Evolutionary conservation across 495 filamentous ascomycete species (phyloP).

Genomic region (Podospora comata): DNA sequence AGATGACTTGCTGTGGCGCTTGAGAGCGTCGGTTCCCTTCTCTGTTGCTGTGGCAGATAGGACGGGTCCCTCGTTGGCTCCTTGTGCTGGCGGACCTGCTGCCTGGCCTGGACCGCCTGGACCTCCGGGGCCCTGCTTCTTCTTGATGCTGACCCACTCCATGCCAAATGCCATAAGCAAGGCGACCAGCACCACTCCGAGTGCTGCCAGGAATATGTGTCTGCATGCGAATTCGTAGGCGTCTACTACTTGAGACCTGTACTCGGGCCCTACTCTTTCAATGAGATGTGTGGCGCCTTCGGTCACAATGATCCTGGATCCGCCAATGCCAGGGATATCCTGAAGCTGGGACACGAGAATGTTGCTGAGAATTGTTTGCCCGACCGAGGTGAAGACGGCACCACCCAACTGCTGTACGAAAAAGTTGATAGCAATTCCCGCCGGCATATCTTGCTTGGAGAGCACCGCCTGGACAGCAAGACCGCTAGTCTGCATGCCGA

Average conservation of each 20-base stretch:
- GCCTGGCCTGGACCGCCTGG: constrained; percentile 8
- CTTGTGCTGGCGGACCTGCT: neutral
- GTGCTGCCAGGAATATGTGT: constrained; percentile 50
- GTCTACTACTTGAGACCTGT: constrained; percentile 40
- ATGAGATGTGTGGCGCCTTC: constrained; percentile 58
- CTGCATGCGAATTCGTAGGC: constrained; percentile 59
- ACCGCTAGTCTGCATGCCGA: constrained; percentile 66
- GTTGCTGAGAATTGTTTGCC: constrained; percentile 61
- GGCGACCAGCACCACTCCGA: constrained; percentile 53
- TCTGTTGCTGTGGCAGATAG: neutral
- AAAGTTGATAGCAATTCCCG: constrained; percentile 61
- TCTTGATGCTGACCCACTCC: constrained; percentile 63
- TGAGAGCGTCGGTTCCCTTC: constrained; percentile 6
- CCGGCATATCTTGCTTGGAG: constrained; percentile 53
- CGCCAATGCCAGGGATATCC: constrained; percentile 41
- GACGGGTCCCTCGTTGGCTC: neutral
- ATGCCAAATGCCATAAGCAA: constrained; percentile 52
- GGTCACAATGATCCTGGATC: constrained; percentile 47
- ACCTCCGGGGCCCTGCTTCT: constrained; percentile 24
- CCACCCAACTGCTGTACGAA: constrained; percentile 66
- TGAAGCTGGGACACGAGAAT: constrained; percentile 49
- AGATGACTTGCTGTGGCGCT: constrained; percentile 8
- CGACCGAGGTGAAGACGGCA: constrained; percentile 63
- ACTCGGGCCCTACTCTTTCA: constrained; percentile 42
- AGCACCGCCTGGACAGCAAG: constrained; percentile 65